A percentile compares a stretch with the other conserved stretches of the same genome.
phyloP scores from a whole-genome alignment of 2,329 filamentous ascomycete species.

The Xylariaceae sp. region DNA sequence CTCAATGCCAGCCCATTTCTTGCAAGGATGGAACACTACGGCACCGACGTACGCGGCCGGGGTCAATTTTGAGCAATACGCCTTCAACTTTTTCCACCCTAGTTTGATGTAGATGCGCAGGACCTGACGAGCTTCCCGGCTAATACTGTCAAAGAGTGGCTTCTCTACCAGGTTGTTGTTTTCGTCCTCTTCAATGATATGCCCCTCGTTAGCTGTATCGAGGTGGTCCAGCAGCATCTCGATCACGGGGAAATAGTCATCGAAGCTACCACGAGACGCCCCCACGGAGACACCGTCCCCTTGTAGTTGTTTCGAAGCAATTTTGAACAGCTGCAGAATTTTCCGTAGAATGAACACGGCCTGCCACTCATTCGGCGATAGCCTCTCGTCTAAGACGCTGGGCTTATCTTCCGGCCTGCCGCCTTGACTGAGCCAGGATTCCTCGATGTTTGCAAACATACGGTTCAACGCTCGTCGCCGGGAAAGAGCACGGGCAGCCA shows the following conservation, averaged over 20 bases:
- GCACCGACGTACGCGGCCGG: neutral
- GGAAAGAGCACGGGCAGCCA: neutral
- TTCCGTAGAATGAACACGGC: neutral
- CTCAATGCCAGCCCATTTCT: neutral
- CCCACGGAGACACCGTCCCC: neutral
- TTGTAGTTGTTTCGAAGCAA: neutral
- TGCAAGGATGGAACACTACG: neutral
- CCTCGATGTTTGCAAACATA: neutral
- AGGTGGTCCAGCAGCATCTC: slow-evolving; percentile 1
- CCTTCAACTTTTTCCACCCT: neutral
- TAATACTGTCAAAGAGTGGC: neutral
- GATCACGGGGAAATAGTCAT: slow-evolving; percentile 1
- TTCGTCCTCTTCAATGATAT: neutral
- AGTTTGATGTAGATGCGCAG: neutral
- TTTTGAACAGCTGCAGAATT: neutral
- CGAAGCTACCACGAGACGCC: neutral
- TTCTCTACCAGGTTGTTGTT: neutral
- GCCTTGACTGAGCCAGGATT: neutral
- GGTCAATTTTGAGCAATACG: neutral
- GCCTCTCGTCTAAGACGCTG: neutral
- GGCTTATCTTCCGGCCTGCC: neutral
- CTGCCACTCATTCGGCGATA: slow-evolving; percentile 1
- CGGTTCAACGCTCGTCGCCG: neutral
- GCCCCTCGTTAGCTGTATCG: neutral
- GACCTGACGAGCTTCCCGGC: neutral